Evolutionary conservation across 2,329 filamentous ascomycete species (phyloP), one percentile per base, ranked within the genome.

Genomic region (Beauveria scarabaeidicola): DNA sequence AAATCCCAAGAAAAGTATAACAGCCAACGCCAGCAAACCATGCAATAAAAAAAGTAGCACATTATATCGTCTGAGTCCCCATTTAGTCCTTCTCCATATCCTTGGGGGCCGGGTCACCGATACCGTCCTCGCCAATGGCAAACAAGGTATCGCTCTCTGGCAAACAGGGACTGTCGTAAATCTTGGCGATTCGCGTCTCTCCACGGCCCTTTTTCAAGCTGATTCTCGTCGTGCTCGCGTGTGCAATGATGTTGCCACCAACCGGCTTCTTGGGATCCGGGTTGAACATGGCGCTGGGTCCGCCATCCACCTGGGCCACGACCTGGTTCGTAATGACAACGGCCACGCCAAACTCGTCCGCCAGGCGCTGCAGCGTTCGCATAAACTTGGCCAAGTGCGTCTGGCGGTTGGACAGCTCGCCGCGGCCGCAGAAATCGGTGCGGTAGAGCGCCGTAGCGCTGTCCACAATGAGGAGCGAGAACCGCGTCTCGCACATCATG

Each of bases 401-500:
- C 71, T 99, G 94, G 64, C 94, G 83, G 53, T 89, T 92, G n/a
- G 91, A 96, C 36, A 99, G 82, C 74, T 99, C 94, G 61, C 94
- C 95, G 73, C 94, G 88, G n/a, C 94, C 94, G 63, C 91, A 85
- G 74, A 97, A 99, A 70, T 99, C 94, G 0, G 94, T 99, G 65
- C 94, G 86, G 74, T 99, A 99, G 3, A 99, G 82, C 2, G 93
- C 88, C 0, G 94, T 99, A 15, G 95, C 95, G 60, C 91, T 96
- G 75, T 99, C 94, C 60, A 99, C 94, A 52, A 99, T 86, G 53
- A 99, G 85, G 9, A 99, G 82, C 3, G 94, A 97, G 74, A 99
- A 99, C 4, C 94, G 86, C 0, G 94, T 99, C 77, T 99, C 95
- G 61, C 92, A 97, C 95, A 99, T 99, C 94, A 99, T 99, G 63